Percentiles rank a stretch among this genome's conserved stretches.
These are phyloP conservation scores for Periconia sp. DNA, from an alignment of 2,329 filamentous ascomycete genomes.

Conservation along the genomic window DNA sequence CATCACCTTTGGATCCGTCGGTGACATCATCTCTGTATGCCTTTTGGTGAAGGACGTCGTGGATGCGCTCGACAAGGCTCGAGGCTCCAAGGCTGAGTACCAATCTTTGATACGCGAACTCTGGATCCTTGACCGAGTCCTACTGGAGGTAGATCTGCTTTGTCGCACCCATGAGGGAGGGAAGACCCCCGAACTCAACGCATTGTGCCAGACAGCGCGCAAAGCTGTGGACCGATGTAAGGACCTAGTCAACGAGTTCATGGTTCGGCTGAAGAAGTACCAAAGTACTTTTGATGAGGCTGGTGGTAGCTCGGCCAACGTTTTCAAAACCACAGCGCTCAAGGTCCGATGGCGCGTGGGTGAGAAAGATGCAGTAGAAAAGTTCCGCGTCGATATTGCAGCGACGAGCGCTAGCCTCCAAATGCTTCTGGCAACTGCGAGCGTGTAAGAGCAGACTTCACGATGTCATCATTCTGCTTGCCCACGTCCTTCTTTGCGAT, in stretches of 20 bases:
- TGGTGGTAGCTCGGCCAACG: neutral
- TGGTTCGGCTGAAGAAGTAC: constrained; percentile 6
- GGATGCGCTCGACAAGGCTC: constrained; percentile 26
- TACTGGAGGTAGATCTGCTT: constrained; percentile 18
- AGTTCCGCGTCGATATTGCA: constrained; percentile 12
- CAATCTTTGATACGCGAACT: constrained; percentile 28
- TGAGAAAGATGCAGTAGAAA: constrained; percentile 14
- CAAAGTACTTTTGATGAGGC: constrained; percentile 3
- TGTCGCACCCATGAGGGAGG: constrained; percentile 1
- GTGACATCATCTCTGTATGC: constrained; percentile 33
- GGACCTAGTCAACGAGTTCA: constrained; percentile 4
- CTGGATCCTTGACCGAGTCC: constrained; percentile 17
- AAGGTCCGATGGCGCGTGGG: constrained; percentile 12
- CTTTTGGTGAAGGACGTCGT: constrained; percentile 32
- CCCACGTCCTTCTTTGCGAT: neutral
- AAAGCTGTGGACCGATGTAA: constrained; percentile 5
- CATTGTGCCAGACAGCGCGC: constrained; percentile 9
- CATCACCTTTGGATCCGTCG: constrained; percentile 29
- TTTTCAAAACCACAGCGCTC: constrained; percentile 4
- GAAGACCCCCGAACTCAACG: constrained; percentile 7
- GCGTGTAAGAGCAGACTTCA: constrained; percentile 5
- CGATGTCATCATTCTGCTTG: neutral
- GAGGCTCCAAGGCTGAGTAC: constrained; percentile 34
- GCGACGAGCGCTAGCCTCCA: constrained; percentile 9
- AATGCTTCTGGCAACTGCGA: constrained; percentile 13